Base-by-base conservation (phyloP, 176 grass and related monocot species). In the Oryza punctata region DNA sequence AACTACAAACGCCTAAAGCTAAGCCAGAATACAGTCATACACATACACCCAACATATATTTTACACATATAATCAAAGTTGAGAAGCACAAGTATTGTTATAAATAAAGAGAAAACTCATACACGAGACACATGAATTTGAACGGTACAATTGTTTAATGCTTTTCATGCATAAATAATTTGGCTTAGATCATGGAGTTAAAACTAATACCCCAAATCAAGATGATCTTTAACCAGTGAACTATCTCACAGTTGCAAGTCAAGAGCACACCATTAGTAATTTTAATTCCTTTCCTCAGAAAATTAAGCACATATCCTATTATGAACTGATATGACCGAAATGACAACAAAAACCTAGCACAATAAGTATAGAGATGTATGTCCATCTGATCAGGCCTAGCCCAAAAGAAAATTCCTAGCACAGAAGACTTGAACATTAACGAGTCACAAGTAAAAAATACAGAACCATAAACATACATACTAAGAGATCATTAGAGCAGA, bases 1-100 rank as follows among this genome's bases (percentile, higher is more conserved):
- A 54, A 67, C 25, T 67, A n/a, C 28, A 14, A 79, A 54, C 35
- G 63, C 11, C 27, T 65, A 29, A 84, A 74, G 28, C 29, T 63
- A 67, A 67, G 8, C 27, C 19, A 69, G 64, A 29, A 85, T 69
- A 23, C 27, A 27, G 10, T 29, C 71, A 19, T 4, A 57, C 26
- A 7, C 32, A 33, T n/a, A n/a, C 1, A 74, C 33, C 14, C 63
- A 81, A 9, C 27, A 65, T 6, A 24, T 18, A 38, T 47, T 37
- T 24, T 61, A 24, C 7, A 72, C 52, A 64, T 18, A 63, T 18
- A 63, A 71, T 63, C 65, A 10, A 64, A 46, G 73, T 29, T 49
- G 35, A 25, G 2, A 64, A 45, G 18, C 54, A 82, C 19, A 46
- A 72, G 7, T 27, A 7, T 2, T 15, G 3, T 46, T 23, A 46